Base-by-base conservation (phyloP, 371 early-diverging fungal genomes). In the Blakeslea trispora region DNA sequence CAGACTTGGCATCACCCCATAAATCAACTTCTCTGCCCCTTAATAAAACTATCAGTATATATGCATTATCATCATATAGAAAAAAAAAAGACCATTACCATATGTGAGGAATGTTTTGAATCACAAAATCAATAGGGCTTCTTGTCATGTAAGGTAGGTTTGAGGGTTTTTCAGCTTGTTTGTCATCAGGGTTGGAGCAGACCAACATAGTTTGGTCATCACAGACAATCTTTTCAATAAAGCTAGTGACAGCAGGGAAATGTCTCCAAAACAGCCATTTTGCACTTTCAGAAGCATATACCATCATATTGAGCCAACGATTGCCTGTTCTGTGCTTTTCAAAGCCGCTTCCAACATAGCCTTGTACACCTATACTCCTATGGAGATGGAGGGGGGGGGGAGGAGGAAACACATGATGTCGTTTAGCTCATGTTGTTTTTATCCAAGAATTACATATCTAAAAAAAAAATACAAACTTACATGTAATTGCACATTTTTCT, bases 331-430 rank as follows among this genome's bases (percentile, higher is more conserved):
- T 63, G 34, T 81, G 81, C 50, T 76, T 62, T 64, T 86, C 86
- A 63, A 86, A 86, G 5, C 81, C 81, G 44, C 74, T 72, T 3
- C 86, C 86, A 8, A 86, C 84, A 53, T 78, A 83, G 3, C 86
- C 85, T 58, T 85, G 85, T 31, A 85, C 81, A 45, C 85, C 85
- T 37, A 85, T 71, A 1, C 81, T 37, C 37, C 37, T 37, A 37
- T 7, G 11, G 11, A 14, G 37, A 14, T 13, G 37, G n/a, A n/a
- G n/a, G n/a, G n/a, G n/a, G n/a, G n/a, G n/a, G n/a, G n/a, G n/a
- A n/a, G n/a, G n/a, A n/a, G n/a, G n/a, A n/a, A n/a, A n/a, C n/a
- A n/a, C n/a, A n/a, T n/a, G n/a, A n/a, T n/a, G n/a, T n/a, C n/a
- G n/a, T n/a, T n/a, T n/a, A n/a, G n/a, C n/a, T n/a, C n/a, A n/a